Evolutionary conservation across 2,329 filamentous ascomycete species (phyloP), one percentile per base, ranked within the genome.

Genomic region (Microsporum audouinii): DNA sequence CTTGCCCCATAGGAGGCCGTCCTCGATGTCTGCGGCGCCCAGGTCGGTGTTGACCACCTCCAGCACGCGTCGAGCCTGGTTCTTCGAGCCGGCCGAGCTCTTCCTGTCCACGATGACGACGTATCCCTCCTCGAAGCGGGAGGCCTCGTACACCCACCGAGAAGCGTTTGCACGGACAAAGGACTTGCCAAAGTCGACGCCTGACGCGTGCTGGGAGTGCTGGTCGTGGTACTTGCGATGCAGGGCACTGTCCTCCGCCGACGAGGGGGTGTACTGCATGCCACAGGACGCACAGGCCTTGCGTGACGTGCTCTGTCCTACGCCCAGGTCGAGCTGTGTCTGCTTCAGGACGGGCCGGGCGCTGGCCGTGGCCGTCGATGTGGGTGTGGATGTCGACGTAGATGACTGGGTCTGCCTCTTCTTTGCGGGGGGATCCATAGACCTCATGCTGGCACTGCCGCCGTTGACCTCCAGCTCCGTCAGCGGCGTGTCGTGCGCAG

Each of bases 241-340:
- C 60, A 87, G 68, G 5, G 78, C 79, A n/a, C 77, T 75, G 66
- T 88, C 85, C 66, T 86, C 83, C 5, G 76, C 72, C 57, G 81
- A 81, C 0, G 84, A 85, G 2, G 83, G 81, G 38, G 84, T 78
- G 66, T 87, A 88, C 59, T 85, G 82, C 85, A 88, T 88, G 0
- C 82, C 82, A 66, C 85, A 88, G 2, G 74, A 76, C 41, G 76
- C 74, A 71, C 85, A 88, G 8, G 79, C 82, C 65, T 80, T 81
- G 55, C 81, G 78, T 43, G 80, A 73, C 47, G 81, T 78, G 43
- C 77, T 75, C 3, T 27, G 12, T 27, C 27, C 49, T 31, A 53
- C 49, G 1, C 82, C 83, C 10, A 86, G 74, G 66, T 84, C 82
- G 63, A 86, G 78, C 66, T 84, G 81, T 76, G 83, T 83, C 68